These are phyloP conservation scores for Nevesoporus exiguus DNA, from an alignment of 768 basidiomycete species.

Conservation along the genomic window DNA sequence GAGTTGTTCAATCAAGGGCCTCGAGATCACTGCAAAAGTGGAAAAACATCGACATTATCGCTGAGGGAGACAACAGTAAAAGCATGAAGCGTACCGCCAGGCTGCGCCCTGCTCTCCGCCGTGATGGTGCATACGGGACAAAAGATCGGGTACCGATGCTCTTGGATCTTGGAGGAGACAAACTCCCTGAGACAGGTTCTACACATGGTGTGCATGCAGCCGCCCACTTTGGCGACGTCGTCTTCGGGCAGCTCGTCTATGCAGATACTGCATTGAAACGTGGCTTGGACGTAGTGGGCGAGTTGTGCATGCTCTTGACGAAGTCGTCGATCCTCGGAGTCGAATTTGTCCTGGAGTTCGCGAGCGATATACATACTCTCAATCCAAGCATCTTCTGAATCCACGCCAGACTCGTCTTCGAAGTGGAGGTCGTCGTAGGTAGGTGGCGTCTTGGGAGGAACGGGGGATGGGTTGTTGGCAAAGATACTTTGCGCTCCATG, in stretches of 20 bases:
- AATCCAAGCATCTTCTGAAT: slow-evolving; percentile 5
- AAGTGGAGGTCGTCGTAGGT: slow-evolving; percentile 16
- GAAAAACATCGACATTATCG: background rate
- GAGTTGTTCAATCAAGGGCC: slow-evolving; percentile 39
- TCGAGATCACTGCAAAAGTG: slow-evolving; percentile 35
- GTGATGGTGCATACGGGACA: slow-evolving; percentile 53
- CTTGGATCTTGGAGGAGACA: slow-evolving; percentile 44
- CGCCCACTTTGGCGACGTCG: slow-evolving; percentile 38
- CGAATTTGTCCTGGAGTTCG: slow-evolving; percentile 36
- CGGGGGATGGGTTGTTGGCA: slow-evolving; percentile 25
- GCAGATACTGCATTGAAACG: slow-evolving; percentile 58
- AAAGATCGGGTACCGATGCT: slow-evolving; percentile 54
- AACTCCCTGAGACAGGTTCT: slow-evolving; percentile 46
- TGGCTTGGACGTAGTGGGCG: slow-evolving; percentile 23
- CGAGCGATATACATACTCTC: no score
- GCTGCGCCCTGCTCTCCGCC: slow-evolving; percentile 19
- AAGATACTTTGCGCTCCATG: slow-evolving; percentile 29
- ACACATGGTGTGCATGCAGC: slow-evolving; percentile 54
- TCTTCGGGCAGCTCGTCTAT: slow-evolving; percentile 46
- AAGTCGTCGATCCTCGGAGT: slow-evolving; percentile 40
- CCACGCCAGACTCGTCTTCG: background rate
- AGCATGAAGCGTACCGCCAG: slow-evolving; percentile 31
- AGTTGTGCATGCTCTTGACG: slow-evolving; percentile 35
- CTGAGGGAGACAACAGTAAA: background rate
- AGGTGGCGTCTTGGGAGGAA: slow-evolving; percentile 10